Evolutionary conservation across 192 early-diverging fungal species (phyloP).

Genomic region (Thamnidium elegans): DNA sequence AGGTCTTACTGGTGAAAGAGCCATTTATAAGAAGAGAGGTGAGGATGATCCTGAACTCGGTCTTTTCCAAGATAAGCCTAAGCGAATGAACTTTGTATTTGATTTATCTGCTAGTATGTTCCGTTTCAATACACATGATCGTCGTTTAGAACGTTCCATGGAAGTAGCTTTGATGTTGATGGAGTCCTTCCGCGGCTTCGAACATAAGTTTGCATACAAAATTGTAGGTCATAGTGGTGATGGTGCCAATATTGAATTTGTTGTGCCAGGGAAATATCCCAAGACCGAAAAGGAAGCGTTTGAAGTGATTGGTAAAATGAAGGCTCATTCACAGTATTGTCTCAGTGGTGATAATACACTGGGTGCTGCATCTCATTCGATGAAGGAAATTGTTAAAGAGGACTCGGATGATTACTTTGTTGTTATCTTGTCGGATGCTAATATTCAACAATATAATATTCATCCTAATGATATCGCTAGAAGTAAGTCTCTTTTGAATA

Average conservation of each 20-base stretch:
- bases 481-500: slow-evolving; percentile 37
- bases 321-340: slow-evolving; percentile 78
- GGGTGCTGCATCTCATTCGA: slow-evolving; percentile 58
- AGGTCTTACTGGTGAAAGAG: slow-evolving; percentile 71
- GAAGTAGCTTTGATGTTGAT: slow-evolving; percentile 67
- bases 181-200: slow-evolving; percentile 72
- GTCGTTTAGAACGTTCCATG: slow-evolving; percentile 59
- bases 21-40: slow-evolving; percentile 80
- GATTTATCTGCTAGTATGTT: slow-evolving; percentile 74
- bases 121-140: slow-evolving; percentile 61
- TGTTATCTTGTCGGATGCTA: slow-evolving; percentile 77
- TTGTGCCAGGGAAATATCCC: slow-evolving; percentile 66
- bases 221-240: slow-evolving; percentile 80
- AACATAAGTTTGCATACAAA: slow-evolving; percentile 75
- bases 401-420: slow-evolving; percentile 81
- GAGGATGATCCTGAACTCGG: slow-evolving; percentile 70
- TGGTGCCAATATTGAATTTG: slow-evolving; percentile 69
- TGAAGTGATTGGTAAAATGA: slow-evolving; percentile 68
- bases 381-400: slow-evolving; percentile 67
- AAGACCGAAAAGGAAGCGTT: slow-evolving; percentile 76
- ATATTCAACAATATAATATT: slow-evolving; percentile 77
- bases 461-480: slow-evolving; percentile 61
- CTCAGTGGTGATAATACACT: slow-evolving; percentile 78
- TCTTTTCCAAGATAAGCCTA: slow-evolving; percentile 69
- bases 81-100: slow-evolving; percentile 75